Evolutionary conservation across 2,329 filamentous ascomycete genomes (phyloP).

Genomic region (Microdochium bolleyi): DNA sequence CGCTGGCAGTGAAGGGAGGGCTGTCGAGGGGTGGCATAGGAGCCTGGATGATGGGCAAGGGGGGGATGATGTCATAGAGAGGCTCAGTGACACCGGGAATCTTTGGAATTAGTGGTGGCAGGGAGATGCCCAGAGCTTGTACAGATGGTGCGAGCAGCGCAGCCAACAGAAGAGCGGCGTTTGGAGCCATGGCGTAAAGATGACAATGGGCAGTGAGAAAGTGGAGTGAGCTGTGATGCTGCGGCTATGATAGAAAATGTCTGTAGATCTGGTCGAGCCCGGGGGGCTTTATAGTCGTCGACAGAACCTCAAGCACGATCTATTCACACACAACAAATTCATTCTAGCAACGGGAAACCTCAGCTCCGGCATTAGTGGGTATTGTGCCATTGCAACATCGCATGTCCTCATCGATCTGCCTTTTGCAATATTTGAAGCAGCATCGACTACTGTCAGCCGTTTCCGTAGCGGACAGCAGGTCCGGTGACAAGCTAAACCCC

Average conservation of each 20-base stretch:
- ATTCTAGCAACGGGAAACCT: not conserved
- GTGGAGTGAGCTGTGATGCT: not conserved
- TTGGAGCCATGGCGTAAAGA: slow-evolving; percentile 3
- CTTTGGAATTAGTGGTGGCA: slow-evolving; percentile 48
- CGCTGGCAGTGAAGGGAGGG: slow-evolving; percentile 40
- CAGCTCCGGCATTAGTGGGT: not conserved
- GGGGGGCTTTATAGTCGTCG: not conserved
- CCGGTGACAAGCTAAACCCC: not conserved
- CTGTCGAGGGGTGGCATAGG: slow-evolving; percentile 51
- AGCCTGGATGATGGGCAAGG: slow-evolving; percentile 49
- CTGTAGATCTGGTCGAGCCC: not conserved
- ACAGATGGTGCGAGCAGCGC: slow-evolving; percentile 1
- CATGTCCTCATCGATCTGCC: not conserved
- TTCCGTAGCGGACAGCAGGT: not conserved
- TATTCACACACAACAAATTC: not conserved
- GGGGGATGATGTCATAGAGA: slow-evolving; percentile 38
- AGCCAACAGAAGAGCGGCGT: not conserved
- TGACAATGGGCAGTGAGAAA: not conserved
- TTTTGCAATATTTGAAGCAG: not conserved
- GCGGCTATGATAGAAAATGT: not conserved
- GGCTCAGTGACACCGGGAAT: slow-evolving; percentile 53
- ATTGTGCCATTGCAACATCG: not conserved
- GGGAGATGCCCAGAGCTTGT: slow-evolving; percentile 18
- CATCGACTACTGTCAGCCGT: not conserved
- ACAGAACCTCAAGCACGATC: not conserved